These are phyloP conservation scores for Ustilago esculenta DNA, from an alignment of 1,284 basidiomycete genomes.

Conservation along the genomic window DNA sequence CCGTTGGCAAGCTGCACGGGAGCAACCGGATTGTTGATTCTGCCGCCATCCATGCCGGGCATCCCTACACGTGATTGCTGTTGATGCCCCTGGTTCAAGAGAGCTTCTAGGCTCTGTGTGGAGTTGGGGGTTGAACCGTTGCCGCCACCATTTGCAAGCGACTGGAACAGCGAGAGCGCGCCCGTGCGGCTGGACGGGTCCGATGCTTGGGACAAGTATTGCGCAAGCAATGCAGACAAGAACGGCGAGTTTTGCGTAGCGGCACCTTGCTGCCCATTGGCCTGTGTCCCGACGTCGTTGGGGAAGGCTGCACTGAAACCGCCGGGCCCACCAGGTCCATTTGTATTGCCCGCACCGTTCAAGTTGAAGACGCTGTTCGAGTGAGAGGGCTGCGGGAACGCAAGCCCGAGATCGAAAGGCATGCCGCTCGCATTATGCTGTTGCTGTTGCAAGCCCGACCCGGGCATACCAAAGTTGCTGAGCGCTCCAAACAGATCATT, in stretches of 20 bases:
- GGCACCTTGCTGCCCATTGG: conserved; percentile 4
- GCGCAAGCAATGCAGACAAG: conserved; percentile 40
- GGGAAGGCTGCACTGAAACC: conserved; percentile 17
- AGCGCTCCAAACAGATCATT: conserved; percentile 30
- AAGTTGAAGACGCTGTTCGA: conserved; percentile 19
- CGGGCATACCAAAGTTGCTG: conserved; percentile 16
- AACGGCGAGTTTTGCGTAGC: conserved; percentile 18
- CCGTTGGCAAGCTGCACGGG: conserved; percentile 19
- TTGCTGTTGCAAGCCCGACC: conserved; percentile 12
- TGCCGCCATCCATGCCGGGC: conserved; percentile 11
- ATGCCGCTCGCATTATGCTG: conserved; percentile 2
- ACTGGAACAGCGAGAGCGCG: conserved; percentile 37
- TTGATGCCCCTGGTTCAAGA: conserved; percentile 20
- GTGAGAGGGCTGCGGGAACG: conserved; percentile 18
- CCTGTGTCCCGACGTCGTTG: conserved; percentile 14
- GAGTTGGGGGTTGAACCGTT: conserved; percentile 11
- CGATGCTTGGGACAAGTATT: conserved; percentile 39
- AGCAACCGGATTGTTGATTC: conserved; percentile 5
- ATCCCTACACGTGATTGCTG: conserved; percentile 15
- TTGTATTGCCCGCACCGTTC: conserved; percentile 3
- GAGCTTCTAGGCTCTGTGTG: conserved; percentile 26
- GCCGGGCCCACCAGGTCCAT: conserved; percentile 1
- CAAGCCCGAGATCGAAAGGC: conserved; percentile 29
- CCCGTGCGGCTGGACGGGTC: conserved; percentile 26
- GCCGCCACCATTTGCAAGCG: conserved; percentile 18